Evolutionary conservation across 306 rosid species (phyloP).

Genomic region (Medicago arabica): DNA sequence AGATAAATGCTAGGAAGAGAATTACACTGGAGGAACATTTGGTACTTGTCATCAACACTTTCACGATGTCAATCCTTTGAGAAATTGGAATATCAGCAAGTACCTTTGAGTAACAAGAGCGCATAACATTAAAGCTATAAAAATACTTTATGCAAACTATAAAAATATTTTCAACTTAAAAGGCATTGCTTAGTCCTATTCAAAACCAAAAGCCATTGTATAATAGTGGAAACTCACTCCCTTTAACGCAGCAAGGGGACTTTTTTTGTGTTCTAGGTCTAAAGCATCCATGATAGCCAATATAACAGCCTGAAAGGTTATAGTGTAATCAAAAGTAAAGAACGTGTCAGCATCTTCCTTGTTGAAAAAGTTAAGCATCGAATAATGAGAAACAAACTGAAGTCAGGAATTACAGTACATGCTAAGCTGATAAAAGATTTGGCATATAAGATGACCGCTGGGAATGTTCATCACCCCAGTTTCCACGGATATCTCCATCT

Average conservation of each 20-base stretch:
- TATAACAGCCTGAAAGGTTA: too few relatives aligned
- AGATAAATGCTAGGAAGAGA: not conserved
- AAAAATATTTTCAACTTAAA: too few relatives aligned
- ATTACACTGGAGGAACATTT: constrained; percentile 84
- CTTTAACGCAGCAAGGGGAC: constrained; percentile 66
- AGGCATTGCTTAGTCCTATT: too few relatives aligned
- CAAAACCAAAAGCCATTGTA: not conserved
- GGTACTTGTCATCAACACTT: constrained; percentile 68
- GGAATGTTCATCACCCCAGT: constrained; percentile 43
- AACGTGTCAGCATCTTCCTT: constrained; percentile 23
- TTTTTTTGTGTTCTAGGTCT: constrained; percentile 61
- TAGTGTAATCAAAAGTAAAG: not conserved
- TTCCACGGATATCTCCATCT: constrained; percentile 48
- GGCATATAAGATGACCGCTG: constrained; percentile 66
- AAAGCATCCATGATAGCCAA: constrained; percentile 68
- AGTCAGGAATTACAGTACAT: constrained; percentile 54
- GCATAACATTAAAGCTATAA: constrained; percentile 27
- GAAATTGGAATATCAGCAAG: constrained; percentile 72
- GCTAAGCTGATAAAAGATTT: constrained; percentile 67
- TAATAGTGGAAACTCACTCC: constrained; percentile 57
- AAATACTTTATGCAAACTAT: not conserved
- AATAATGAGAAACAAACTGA: constrained; percentile 12
- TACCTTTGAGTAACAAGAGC: constrained; percentile 55
- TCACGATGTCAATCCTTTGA: constrained; percentile 72
- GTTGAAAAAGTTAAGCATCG: constrained; percentile 22